Conservation (phyloP, 108 stramenopile species). For the Discostella pseudostelligera region DNA sequence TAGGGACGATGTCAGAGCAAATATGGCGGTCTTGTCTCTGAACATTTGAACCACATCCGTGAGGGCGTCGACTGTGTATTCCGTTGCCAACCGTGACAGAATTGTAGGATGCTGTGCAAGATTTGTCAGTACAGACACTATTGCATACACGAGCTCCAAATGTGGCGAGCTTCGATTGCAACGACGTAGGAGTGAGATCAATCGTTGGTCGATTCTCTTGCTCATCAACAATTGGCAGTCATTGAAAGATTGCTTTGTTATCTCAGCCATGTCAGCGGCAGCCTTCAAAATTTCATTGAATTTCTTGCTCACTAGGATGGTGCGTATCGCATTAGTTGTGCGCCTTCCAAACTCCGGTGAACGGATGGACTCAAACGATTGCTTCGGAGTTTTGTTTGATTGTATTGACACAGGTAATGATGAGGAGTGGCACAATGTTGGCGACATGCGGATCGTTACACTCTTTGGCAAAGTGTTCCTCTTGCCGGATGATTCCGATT, state of each 20-base stretch:
- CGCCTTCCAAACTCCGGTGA: conserved; percentile 1
- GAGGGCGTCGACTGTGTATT: conserved; percentile 54
- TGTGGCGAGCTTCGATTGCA: conserved; percentile 94
- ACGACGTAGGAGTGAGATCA: conserved; percentile 65
- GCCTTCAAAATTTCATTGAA: conserved; percentile 77
- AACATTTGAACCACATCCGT: conserved; percentile 87
- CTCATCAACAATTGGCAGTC: conserved; percentile 72
- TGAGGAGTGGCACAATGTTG: too few relatives aligned
- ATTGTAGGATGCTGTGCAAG: conserved; percentile 57
- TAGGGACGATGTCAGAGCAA: conserved; percentile 27
- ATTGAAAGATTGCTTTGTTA: conserved; percentile 61
- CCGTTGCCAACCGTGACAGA: conserved; percentile 48
- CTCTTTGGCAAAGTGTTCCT: too few relatives aligned
- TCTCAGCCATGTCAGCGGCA: conserved; percentile 60
- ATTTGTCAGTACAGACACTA: conserved; percentile 72
- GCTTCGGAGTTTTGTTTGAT: too few relatives aligned
- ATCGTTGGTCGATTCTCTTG: conserved; percentile 58
- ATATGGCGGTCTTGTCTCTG: conserved; percentile 63
- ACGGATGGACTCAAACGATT: too few relatives aligned
- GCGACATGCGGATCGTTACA: too few relatives aligned
- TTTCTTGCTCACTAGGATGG: conserved; percentile 56
- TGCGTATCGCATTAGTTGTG: conserved; percentile 50
- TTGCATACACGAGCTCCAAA: conserved; percentile 71
- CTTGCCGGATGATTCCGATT: too few relatives aligned
- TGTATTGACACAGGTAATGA: too few relatives aligned